phyloP scores from a whole-genome alignment of 2,329 filamentous ascomycete species.

The Botryotinia calthae region DNA sequence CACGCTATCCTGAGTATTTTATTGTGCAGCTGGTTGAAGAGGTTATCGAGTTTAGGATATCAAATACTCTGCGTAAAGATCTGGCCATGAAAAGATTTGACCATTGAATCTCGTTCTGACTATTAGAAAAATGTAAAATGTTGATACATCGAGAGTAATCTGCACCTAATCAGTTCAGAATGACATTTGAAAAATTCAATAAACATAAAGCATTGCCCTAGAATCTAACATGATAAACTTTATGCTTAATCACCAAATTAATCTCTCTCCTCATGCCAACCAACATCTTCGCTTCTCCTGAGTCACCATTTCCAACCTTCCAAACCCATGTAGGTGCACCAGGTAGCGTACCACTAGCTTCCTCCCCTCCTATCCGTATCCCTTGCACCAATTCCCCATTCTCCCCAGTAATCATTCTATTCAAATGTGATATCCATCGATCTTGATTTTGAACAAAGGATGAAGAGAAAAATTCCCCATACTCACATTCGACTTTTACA shows the following conservation, averaged over 20 bases:
- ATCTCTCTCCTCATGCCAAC: neutral
- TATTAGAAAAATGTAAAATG: neutral
- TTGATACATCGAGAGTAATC: fast-evolving
- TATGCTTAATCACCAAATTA: neutral
- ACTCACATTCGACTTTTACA: neutral
- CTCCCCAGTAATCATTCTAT: neutral
- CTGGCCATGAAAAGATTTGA: too few relatives aligned
- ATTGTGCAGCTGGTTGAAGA: fast-evolving
- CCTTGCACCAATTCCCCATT: neutral
- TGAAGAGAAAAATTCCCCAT: neutral
- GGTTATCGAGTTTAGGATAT: fast-evolving
- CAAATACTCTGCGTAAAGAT: too few relatives aligned
- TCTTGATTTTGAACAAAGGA: neutral
- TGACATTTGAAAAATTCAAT: neutral
- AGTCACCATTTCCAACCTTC: neutral
- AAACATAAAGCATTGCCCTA: neutral
- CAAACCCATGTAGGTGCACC: neutral
- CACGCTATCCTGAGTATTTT: too few relatives aligned
- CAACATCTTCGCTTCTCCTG: fast-evolving
- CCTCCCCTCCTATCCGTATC: too few relatives aligned
- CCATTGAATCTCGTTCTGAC: too few relatives aligned
- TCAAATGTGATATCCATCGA: neutral
- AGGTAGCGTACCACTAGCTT: fast-evolving
- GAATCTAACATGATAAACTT: neutral
- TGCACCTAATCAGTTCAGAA: neutral